phyloP scores from a whole-genome alignment of 192 early-diverging fungal species.

The Powellomyces hirtus region DNA sequence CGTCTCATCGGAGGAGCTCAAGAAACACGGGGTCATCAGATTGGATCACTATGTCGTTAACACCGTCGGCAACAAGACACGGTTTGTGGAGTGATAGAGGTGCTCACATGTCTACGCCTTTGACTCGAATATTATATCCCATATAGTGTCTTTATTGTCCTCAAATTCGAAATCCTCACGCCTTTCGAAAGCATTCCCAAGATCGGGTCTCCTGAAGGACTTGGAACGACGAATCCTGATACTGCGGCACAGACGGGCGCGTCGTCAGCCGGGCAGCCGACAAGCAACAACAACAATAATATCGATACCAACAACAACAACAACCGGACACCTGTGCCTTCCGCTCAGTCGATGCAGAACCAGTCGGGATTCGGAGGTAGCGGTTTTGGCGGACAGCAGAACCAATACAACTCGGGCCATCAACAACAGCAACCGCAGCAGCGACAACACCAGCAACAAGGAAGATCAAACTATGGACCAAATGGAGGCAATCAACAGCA shows the following conservation, averaged over 20 bases:
- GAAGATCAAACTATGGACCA: neutral
- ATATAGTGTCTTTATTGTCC: slow-evolving; percentile 46
- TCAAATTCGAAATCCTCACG: slow-evolving; percentile 49
- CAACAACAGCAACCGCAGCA: no score
- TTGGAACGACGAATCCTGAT: slow-evolving; percentile 1
- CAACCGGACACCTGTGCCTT: neutral
- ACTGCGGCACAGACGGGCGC: slow-evolving; percentile 12
- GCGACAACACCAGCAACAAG: slow-evolving; percentile 35
- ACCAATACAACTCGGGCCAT: slow-evolving; percentile 8
- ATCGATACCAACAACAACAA: slow-evolving; percentile 31
- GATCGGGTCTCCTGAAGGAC: neutral
- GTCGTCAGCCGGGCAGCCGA: slow-evolving; percentile 36
- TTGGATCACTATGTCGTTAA: slow-evolving; percentile 51
- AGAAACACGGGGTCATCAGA: slow-evolving; percentile 51
- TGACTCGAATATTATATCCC: neutral
- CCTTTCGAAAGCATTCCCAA: slow-evolving; percentile 29
- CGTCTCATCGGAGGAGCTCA: slow-evolving; percentile 42
- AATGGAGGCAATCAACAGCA: slow-evolving; percentile 3
- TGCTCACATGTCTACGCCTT: neutral
- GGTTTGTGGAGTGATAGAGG: no score
- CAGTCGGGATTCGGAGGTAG: no score
- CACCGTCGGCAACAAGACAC: slow-evolving; percentile 44
- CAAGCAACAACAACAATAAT: neutral
- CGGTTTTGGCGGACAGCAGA: neutral
- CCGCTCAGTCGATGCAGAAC: neutral